phyloP scores from a whole-genome alignment of 441 rosid species.

The Flueggea neowawraea region DNA sequence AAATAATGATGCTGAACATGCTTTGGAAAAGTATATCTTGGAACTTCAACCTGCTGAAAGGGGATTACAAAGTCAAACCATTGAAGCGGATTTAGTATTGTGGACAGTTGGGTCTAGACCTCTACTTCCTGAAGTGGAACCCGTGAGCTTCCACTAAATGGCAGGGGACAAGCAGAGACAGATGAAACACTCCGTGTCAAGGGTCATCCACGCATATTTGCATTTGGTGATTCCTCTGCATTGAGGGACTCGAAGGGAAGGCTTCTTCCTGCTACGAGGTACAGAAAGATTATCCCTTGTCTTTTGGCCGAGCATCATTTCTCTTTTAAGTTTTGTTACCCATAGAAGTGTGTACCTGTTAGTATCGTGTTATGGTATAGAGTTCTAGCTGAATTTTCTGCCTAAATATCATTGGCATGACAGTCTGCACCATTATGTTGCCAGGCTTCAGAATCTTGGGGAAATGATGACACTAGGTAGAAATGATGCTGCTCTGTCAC shows the following conservation, averaged over 20 bases:
- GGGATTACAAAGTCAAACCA: slow-evolving; percentile 60
- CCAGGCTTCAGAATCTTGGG: slow-evolving; percentile 90
- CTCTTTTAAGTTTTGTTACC: neutral
- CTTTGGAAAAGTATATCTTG: slow-evolving; percentile 51
- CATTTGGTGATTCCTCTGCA: slow-evolving; percentile 90
- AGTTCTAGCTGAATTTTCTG: too few relatives aligned
- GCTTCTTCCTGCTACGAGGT: slow-evolving; percentile 48
- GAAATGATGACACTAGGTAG: slow-evolving; percentile 97
- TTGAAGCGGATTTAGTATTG: slow-evolving; percentile 79
- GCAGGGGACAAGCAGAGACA: slow-evolving; percentile 87
- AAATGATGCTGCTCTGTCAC: slow-evolving; percentile 82
- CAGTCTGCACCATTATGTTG: neutral
- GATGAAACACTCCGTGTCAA: slow-evolving; percentile 97
- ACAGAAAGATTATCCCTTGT: neutral
- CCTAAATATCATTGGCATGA: too few relatives aligned
- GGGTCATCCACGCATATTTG: slow-evolving; percentile 92
- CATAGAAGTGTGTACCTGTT: too few relatives aligned
- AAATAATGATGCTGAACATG: slow-evolving; percentile 17
- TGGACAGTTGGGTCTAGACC: slow-evolving; percentile 94
- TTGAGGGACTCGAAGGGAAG: slow-evolving; percentile 71
- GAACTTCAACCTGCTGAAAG: slow-evolving; percentile 82
- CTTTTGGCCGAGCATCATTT: neutral
- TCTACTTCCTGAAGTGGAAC: slow-evolving; percentile 66
- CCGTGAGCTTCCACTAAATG: slow-evolving; percentile 63
- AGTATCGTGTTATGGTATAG: too few relatives aligned